Conservation (phyloP, 164 flowering plant genomes). For the Akebia trifoliata region DNA sequence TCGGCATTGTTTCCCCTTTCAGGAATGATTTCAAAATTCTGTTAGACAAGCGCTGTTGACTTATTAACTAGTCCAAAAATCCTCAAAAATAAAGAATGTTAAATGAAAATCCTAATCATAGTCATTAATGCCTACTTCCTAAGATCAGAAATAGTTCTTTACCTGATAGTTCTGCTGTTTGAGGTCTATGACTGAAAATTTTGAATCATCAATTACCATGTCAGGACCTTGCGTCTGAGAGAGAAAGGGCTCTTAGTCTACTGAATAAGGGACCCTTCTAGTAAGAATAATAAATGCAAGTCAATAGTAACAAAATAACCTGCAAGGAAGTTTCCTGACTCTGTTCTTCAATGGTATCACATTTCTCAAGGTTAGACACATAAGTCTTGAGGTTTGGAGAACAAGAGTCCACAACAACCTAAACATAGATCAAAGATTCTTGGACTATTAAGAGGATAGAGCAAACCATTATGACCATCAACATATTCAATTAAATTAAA, state of each 20-base stretch:
- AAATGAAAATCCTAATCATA: neutral
- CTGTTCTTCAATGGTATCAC: neutral
- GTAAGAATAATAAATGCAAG: neutral
- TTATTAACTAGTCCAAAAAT: neutral
- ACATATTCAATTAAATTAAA: neutral
- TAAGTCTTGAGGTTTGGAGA: neutral
- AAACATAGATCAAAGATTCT: neutral
- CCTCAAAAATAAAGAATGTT: neutral
- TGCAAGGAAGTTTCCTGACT: conserved; percentile 4
- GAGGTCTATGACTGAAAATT: conserved; percentile 9
- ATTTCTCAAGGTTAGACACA: conserved; percentile 1
- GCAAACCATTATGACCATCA: neutral
- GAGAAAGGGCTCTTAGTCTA: neutral
- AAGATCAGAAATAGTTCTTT: neutral
- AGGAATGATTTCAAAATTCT: conserved; percentile 4
- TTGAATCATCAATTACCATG: neutral
- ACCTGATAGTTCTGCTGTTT: conserved; percentile 9
- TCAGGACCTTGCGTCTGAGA: conserved; percentile 3
- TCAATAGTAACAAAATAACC: neutral
- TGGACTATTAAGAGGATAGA: neutral
- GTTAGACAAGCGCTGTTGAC: neutral
- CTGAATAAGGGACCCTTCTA: neutral
- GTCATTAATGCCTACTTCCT: neutral
- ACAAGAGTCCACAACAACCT: conserved; percentile 4
- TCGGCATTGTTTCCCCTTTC: neutral